phyloP scores from a whole-genome alignment of 345 rosid genomes.

The Dovyalis caffra region DNA sequence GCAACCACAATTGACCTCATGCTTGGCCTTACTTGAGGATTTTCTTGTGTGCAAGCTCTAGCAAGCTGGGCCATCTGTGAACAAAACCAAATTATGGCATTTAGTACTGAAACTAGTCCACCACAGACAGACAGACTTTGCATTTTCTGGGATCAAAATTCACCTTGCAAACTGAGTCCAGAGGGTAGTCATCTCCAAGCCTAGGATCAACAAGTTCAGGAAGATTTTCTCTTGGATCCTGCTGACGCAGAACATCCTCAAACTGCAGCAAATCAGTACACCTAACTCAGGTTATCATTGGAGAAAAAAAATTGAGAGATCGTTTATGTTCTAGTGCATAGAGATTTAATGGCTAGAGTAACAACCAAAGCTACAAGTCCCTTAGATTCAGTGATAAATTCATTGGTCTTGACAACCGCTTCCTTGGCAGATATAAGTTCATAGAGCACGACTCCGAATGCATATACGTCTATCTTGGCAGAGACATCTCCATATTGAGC shows the following conservation, averaged over 20 bases:
- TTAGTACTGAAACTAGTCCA: not conserved
- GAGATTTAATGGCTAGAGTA: slow-evolving; percentile 5
- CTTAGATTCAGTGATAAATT: slow-evolving; percentile 50
- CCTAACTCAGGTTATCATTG: not conserved
- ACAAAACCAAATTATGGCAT: not conserved
- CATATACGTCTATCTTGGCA: slow-evolving; percentile 86
- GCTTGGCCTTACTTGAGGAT: slow-evolving; percentile 66
- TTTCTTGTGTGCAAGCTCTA: slow-evolving; percentile 75
- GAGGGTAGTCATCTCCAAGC: slow-evolving; percentile 69
- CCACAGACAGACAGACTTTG: not conserved
- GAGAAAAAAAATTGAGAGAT: not conserved
- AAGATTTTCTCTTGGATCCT: slow-evolving; percentile 58
- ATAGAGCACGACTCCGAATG: slow-evolving; percentile 95
- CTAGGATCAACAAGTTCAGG: slow-evolving; percentile 59
- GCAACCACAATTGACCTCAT: slow-evolving; percentile 86
- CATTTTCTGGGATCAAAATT: not conserved
- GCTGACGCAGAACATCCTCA: slow-evolving; percentile 61
- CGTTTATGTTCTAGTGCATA: no score
- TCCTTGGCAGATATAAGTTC: slow-evolving; percentile 91
- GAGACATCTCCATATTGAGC: slow-evolving; percentile 87
- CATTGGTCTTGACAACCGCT: slow-evolving; percentile 69
- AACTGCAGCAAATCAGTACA: slow-evolving; percentile 43
- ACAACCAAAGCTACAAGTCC: slow-evolving; percentile 90
- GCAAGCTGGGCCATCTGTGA: slow-evolving; percentile 82
- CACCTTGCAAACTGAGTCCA: slow-evolving; percentile 77